These are phyloP conservation scores for Selaginella tamariscina DNA, from an alignment of 75 land plant genomes.

Conservation along the genomic window DNA sequence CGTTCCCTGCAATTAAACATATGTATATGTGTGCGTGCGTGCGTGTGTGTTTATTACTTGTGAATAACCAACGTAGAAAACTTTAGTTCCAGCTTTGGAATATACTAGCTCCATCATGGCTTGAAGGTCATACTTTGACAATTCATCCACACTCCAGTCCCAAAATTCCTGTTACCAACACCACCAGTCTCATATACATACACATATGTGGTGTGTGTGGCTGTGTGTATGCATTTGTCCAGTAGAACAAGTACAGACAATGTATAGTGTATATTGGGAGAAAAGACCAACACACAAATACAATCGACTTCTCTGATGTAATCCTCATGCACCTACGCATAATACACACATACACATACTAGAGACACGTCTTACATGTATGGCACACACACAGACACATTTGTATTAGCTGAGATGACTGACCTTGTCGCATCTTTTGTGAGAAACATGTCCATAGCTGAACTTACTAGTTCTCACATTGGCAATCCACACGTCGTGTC, in stretches of 20 bases:
- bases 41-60: no score
- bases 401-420: not conserved
- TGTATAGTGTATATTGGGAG: not conserved
- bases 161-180: slow-evolving; percentile 10
- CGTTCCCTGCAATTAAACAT: not conserved
- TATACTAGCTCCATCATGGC: not conserved
- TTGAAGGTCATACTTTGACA: not conserved
- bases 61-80: slow-evolving; percentile 3
- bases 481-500: slow-evolving; percentile 9
- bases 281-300: no score
- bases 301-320: no score
- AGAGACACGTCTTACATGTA: no score
- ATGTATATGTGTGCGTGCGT: no score
- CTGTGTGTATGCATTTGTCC: not conserved
- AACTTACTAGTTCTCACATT: slow-evolving; percentile 3
- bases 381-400: no score
- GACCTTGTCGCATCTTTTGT: slow-evolving; percentile 1
- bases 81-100: not conserved
- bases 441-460: slow-evolving; percentile 2
- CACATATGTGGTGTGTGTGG: not conserved
- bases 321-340: no score
- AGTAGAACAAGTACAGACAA: no score
- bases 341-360: no score
- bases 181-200: no score
- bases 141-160: slow-evolving; percentile 13